phyloP scores from a whole-genome alignment of 2,329 filamentous ascomycete species.

The Colletotrichum somersetense region DNA sequence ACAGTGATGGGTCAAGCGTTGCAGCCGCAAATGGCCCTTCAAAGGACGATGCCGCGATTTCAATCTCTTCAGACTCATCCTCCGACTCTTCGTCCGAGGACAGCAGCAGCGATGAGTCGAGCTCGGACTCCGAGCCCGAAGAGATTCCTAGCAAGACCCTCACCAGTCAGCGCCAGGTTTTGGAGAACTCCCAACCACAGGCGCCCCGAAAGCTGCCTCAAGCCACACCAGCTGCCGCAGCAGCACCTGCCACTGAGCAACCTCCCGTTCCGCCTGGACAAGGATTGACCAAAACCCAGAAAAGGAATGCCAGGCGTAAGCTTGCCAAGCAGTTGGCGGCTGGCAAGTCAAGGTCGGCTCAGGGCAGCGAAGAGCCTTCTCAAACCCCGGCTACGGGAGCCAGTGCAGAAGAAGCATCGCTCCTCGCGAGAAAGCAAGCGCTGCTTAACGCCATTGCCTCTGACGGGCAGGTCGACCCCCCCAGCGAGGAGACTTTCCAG shows the following conservation, averaged over 20 bases:
- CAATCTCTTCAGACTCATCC: constrained; percentile 22
- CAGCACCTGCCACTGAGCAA: constrained; percentile 30
- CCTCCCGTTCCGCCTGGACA: constrained; percentile 49
- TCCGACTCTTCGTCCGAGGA: constrained; percentile 23
- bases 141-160: constrained; percentile 52
- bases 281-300: constrained; percentile 61
- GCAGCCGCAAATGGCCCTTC: neutral
- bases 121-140: constrained; percentile 51
- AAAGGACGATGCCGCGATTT: neutral
- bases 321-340: constrained; percentile 49
- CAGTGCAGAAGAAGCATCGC: constrained; percentile 45
- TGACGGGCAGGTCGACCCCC: constrained; percentile 1
- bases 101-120: constrained; percentile 42
- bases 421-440: constrained; percentile 56
- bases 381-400: neutral
- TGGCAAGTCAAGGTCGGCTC: neutral
- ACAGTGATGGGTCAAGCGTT: constrained; percentile 29
- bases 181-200: neutral
- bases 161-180: constrained; percentile 21
- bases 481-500: constrained; percentile 12
- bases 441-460: constrained; percentile 51
- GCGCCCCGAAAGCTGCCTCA: constrained; percentile 21
- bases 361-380: neutral
- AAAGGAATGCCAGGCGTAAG: constrained; percentile 64
- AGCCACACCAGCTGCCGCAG: constrained; percentile 22